phyloP scores from a whole-genome alignment of 768 basidiomycete species.

The Boletus rufocinnamomeus region DNA sequence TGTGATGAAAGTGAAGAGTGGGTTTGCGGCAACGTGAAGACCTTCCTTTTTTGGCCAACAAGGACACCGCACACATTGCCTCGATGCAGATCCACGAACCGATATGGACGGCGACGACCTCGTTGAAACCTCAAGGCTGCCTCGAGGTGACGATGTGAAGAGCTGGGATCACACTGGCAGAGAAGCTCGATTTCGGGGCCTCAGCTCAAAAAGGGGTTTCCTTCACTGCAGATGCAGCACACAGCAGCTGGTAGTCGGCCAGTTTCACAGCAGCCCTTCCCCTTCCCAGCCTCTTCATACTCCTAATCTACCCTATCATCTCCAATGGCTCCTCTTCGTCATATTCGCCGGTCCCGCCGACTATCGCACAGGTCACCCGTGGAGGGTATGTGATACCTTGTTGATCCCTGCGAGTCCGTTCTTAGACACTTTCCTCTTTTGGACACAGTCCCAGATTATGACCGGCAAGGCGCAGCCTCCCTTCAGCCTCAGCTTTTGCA shows the following conservation, averaged over 20 bases:
- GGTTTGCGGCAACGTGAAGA: conserved; percentile 5
- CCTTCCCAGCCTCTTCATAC: conserved; percentile 4
- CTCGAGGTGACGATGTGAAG: conserved; percentile 44
- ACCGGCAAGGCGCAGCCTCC: conserved; percentile 26
- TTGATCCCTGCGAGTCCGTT: conserved; percentile 28
- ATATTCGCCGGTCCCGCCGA: conserved; percentile 46
- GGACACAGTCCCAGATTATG: conserved; percentile 34
- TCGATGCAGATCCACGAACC: conserved; percentile 31
- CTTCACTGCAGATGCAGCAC: conserved; percentile 9
- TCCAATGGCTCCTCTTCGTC: conserved; percentile 36
- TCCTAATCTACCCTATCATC: neutral
- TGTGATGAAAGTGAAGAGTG: conserved; percentile 10
- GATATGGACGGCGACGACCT: conserved; percentile 29
- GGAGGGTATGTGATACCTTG: conserved; percentile 30
- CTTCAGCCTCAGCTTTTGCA: conserved; percentile 29
- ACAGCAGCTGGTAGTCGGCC: conserved; percentile 10
- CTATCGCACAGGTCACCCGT: conserved; percentile 43
- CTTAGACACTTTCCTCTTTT: conserved; percentile 39
- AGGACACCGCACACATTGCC: conserved; percentile 1
- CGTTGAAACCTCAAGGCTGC: conserved; percentile 36
- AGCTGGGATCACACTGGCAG: conserved; percentile 27
- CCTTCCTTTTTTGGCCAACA: conserved; percentile 11
- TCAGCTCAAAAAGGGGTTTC: conserved; percentile 34
- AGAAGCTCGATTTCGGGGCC: conserved; percentile 22
- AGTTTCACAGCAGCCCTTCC: conserved; percentile 1